A percentile compares a stretch with the other conserved stretches of the same genome.
Evolutionary conservation across 1,284 basidiomycete species (phyloP).

Genomic region (Ceratobasidium sp.): DNA sequence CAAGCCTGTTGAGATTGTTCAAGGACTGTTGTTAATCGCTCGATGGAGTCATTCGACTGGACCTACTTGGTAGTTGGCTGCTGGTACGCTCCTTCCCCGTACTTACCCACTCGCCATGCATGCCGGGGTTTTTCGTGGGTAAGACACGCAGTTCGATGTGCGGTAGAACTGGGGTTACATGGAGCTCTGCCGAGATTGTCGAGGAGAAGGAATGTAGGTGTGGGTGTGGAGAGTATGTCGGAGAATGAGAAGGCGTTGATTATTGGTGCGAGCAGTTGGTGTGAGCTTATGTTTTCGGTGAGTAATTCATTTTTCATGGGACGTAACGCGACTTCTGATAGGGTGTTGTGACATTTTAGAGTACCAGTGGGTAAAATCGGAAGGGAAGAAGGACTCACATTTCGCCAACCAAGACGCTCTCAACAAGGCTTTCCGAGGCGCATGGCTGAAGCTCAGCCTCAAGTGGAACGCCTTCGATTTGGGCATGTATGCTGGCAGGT

Average conservation of each 20-base stretch:
- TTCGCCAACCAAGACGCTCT: constrained; percentile 65
- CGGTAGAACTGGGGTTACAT: constrained; percentile 47
- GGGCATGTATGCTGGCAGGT: constrained; percentile 62
- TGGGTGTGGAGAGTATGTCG: constrained; percentile 5
- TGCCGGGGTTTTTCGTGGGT: too few species aligned
- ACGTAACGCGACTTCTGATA: background rate
- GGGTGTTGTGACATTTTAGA: constrained; percentile 22
- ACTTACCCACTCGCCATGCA: background rate
- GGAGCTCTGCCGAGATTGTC: constrained; percentile 46
- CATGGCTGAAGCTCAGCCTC: constrained; percentile 59
- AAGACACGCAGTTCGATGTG: constrained; percentile 47
- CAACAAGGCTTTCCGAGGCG: constrained; percentile 59
- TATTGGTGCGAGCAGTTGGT: constrained; percentile 46
- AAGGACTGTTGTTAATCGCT: constrained; percentile 46
- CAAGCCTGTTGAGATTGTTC: constrained; percentile 44
- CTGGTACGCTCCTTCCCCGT: constrained; percentile 37
- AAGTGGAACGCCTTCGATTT: constrained; percentile 68
- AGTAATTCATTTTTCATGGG: background rate
- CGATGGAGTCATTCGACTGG: constrained; percentile 48
- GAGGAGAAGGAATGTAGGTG: constrained; percentile 19
- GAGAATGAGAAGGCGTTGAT: constrained; percentile 42
- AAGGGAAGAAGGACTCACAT: constrained; percentile 51
- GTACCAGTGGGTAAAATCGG: constrained; percentile 44
- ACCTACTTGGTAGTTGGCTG: constrained; percentile 47
- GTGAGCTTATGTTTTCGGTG: constrained; percentile 48